Evolutionary conservation across 805 yeast species (phyloP), one percentile per base, ranked within the genome.

Genomic region (Spathaspora gorwiae): DNA sequence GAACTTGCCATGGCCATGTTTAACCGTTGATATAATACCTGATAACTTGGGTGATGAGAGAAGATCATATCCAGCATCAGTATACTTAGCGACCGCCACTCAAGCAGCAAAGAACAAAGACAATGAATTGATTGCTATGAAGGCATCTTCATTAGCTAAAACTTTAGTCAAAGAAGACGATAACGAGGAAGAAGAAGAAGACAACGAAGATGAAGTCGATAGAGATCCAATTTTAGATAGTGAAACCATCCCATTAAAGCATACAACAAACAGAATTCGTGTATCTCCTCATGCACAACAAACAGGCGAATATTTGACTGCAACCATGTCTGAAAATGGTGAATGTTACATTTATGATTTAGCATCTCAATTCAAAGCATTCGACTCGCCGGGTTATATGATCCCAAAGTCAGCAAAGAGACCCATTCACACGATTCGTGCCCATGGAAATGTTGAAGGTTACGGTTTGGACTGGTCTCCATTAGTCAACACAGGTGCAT

Each of bases 381-480:
- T 94, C 55, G 94, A 87, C 57, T 78, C 85, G 7, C 96, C 98
- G 4, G 98, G 98, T 6, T 84, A 75, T 56, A 73, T 78, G 55
- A 80, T 92, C 51, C 86, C 95, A 42, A 90, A 90, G 61, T 67
- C 76, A 13, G 78, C 83, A 51, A 88, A 85, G 61, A 79, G 83
- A 62, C 96, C 98, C 14, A 60, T 81, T 9, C 90, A 90, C 67
- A 89, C 96, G 6, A 73, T 94, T 48, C 79, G 79, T 58, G 76
- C 70, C 51, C 99, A 94, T 62, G 97, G 97, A 24, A 84, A 84
- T 53, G 95, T 87, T n/a, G 99, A 94, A 70, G 98, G 99, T 32
- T 94, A 89, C 59, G 99, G 97, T 12, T 65, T 94, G 38, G 99
- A 92, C 65, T 94, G 99, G 99, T 87, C 96, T 1, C 96, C 97